Percentiles rank a stretch among this genome's conserved stretches.
These are phyloP conservation scores for Eimeria mitis DNA, from an alignment of 169 alveolate species.

Conservation along the genomic window DNA sequence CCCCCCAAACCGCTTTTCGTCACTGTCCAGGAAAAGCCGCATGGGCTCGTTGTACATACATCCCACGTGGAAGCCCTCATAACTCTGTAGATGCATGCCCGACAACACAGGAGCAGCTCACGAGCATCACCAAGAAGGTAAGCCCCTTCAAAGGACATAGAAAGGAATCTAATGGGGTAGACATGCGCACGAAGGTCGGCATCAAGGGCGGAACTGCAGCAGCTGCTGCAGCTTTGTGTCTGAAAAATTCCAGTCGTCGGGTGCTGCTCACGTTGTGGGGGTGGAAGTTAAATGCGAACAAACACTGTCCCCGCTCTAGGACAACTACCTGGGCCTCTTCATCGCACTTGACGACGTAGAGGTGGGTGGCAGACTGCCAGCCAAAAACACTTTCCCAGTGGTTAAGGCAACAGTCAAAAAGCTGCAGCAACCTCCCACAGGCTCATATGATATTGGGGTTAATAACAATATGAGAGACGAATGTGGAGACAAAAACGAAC, in stretches of 20 bases:
- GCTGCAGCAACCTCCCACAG: constrained; percentile 53
- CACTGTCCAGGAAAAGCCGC: constrained; percentile 84
- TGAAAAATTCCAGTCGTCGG: constrained; percentile 1
- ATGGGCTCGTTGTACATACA: constrained; percentile 83
- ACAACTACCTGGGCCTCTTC: constrained; percentile 93
- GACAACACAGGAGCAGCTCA: background rate
- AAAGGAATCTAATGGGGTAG: background rate
- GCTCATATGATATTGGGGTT: background rate
- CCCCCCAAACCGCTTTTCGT: constrained; percentile 87
- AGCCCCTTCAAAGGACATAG: background rate
- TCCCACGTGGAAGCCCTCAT: constrained; percentile 74
- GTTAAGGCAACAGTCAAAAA: constrained; percentile 91
- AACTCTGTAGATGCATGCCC: constrained; percentile 56
- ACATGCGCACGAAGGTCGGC: background rate
- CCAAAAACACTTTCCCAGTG: constrained; percentile 88
- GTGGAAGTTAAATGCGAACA: constrained; percentile 95
- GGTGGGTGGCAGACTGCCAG: constrained; percentile 88
- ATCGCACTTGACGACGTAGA: constrained; percentile 90
- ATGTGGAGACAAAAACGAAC: no score
- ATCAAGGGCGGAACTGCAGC: background rate
- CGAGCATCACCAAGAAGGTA: background rate
- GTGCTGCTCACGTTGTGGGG: constrained; percentile 81
- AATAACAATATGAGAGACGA: background rate
- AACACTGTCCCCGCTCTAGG: constrained; percentile 92
- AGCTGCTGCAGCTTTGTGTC: background rate